phyloP scores from a whole-genome alignment of 768 basidiomycete genomes.

The Calocera viscosa region DNA sequence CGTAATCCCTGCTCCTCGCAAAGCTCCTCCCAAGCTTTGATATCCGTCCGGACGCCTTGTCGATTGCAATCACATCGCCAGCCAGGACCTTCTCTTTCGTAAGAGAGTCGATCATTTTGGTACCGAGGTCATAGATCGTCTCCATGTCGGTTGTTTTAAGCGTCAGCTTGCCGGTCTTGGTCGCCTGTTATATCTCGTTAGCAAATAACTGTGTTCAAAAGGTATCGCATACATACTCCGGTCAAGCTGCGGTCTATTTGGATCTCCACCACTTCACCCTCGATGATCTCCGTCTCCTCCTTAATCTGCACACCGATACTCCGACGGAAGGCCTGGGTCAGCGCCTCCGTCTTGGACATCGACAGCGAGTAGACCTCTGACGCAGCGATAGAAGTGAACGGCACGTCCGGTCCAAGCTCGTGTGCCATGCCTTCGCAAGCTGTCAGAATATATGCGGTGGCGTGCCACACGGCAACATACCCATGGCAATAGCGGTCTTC shows the following conservation, averaged over 20 bases:
- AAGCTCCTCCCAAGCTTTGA: slow-evolving; percentile 93
- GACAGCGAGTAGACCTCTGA: slow-evolving; percentile 97
- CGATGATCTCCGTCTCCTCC: slow-evolving; percentile 94
- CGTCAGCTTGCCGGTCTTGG: slow-evolving; percentile 93
- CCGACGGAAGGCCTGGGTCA: slow-evolving; percentile 90
- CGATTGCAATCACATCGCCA: slow-evolving; percentile 91
- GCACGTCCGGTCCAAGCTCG: slow-evolving; percentile 83
- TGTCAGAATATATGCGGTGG: background rate
- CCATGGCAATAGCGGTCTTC: slow-evolving; percentile 96
- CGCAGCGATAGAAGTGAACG: slow-evolving; percentile 94
- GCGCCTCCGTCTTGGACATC: slow-evolving; percentile 96
- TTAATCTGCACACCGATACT: slow-evolving; percentile 96
- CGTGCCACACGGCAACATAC: slow-evolving; percentile 33
- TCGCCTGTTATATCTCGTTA: slow-evolving; percentile 45
- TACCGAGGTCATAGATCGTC: slow-evolving; percentile 95
- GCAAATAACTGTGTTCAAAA: background rate
- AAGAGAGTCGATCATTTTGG: slow-evolving; percentile 97
- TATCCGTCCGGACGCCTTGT: slow-evolving; percentile 94
- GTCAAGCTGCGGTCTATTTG: slow-evolving; percentile 95
- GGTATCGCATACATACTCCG: slow-evolving; percentile 45
- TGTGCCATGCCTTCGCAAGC: slow-evolving; percentile 75
- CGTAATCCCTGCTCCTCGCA: slow-evolving; percentile 94
- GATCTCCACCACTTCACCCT: slow-evolving; percentile 97
- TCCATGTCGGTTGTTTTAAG: slow-evolving; percentile 99
- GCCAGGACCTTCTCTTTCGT: slow-evolving; percentile 90